Evolutionary conservation across 208 protist species (phyloP).

Genomic region (Leishmania lainsoni): DNA sequence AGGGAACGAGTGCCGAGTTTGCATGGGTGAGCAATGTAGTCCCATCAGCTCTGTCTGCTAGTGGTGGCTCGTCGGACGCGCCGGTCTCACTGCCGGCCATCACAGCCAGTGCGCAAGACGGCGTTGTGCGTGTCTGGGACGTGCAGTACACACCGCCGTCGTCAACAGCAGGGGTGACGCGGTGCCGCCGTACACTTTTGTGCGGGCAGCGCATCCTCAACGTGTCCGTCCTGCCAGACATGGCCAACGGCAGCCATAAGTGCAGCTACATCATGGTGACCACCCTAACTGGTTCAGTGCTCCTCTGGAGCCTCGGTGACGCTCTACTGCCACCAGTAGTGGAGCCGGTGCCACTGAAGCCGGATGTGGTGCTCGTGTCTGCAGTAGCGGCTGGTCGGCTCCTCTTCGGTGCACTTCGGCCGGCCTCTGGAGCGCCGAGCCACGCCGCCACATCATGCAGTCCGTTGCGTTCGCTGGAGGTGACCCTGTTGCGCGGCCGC

Average conservation of each 20-base stretch:
- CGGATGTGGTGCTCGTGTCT: constrained; percentile 57
- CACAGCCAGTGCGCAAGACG: constrained; percentile 73
- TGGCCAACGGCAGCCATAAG: constrained; percentile 3
- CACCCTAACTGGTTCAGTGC: constrained; percentile 28
- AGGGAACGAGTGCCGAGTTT: constrained; percentile 60
- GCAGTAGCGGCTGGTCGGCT: constrained; percentile 33
- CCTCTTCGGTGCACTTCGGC: constrained; percentile 43
- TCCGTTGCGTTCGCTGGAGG: constrained; percentile 19
- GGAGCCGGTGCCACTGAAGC: constrained; percentile 60
- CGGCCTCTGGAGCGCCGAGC: not conserved
- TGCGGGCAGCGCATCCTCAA: constrained; percentile 81
- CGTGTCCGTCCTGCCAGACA: constrained; percentile 48
- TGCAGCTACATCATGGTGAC: constrained; percentile 29
- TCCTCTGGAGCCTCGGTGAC: constrained; percentile 58
- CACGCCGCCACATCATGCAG: not conserved
- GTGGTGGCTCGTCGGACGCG: not conserved
- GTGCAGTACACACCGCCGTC: constrained; percentile 21
- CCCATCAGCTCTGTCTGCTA: not conserved
- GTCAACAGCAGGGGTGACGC: constrained; percentile 19
- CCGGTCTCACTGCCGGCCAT: constrained; percentile 37
- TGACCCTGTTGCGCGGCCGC: constrained; percentile 64
- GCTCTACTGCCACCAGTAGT: constrained; percentile 44
- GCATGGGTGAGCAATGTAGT: constrained; percentile 56
- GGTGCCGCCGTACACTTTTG: constrained; percentile 76
- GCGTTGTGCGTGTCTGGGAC: constrained; percentile 80